Evolutionary conservation across 768 basidiomycete genomes (phyloP).

Genomic region (Rickenella mellea): DNA sequence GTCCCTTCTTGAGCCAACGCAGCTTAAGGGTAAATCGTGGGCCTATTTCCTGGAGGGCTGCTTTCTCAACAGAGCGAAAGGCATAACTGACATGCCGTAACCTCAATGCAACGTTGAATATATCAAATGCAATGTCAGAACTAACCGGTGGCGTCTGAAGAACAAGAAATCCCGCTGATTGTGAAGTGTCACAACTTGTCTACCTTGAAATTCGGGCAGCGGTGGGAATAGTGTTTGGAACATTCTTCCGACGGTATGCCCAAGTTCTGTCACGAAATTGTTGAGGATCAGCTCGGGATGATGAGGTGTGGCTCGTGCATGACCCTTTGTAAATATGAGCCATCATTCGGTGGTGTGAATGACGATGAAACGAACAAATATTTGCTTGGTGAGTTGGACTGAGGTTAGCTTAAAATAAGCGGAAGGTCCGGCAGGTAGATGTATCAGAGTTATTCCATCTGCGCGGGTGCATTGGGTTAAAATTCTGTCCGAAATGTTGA

Average conservation of each 20-base stretch:
- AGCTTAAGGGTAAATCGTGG: conserved; percentile 95
- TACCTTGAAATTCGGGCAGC: conserved; percentile 87
- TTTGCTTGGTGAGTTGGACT: conserved; percentile 75
- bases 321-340: conserved; percentile 43
- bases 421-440: conserved; percentile 87
- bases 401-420: conserved; percentile 94
- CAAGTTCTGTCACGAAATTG: conserved; percentile 87
- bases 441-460: conserved; percentile 91
- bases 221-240: conserved; percentile 96
- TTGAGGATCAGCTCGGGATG: conserved; percentile 93
- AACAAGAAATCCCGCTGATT: conserved; percentile 98
- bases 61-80: conserved; percentile 85
- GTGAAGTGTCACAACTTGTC: conserved; percentile 95
- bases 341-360: neutral
- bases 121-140: conserved; percentile 8
- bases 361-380: conserved; percentile 49
- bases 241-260: conserved; percentile 87
- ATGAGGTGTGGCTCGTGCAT: conserved; percentile 87
- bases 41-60: conserved; percentile 93
- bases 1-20: conserved; percentile 77
- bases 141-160: conserved; percentile 88
- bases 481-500: neutral
- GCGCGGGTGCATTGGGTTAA: too few species aligned
- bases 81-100: conserved; percentile 53
- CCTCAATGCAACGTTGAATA: conserved; percentile 7